Base-by-base conservation (phyloP, 2,329 filamentous ascomycete species). In the Hypoxylon sp. region DNA sequence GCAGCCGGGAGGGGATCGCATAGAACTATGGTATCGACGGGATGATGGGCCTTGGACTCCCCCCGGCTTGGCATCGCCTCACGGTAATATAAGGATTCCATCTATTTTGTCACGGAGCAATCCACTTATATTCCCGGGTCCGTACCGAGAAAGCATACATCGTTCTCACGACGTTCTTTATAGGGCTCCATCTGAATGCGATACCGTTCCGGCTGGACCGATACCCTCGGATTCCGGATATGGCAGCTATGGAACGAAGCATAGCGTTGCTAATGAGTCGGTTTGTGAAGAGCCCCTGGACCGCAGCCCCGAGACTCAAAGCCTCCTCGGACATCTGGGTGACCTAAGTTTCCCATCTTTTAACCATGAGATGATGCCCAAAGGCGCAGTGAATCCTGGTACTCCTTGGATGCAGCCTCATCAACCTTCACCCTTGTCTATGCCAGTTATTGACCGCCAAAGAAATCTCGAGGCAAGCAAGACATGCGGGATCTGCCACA, bases 171-270 rank as follows among this genome's bases (percentile, higher is more conserved):
- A n/a, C n/a, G n/a, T n/a, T n/a, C n/a, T n/a, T n/a, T n/a, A n/a
- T n/a, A n/a, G n/a, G n/a, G 60, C 70, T 21, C 64, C 71, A 5
- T 78, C 75, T 4, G 75, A 77, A 34, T 71, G 69, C 51, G 70
- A 69, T 35, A 75, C 71, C 3, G 41, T 67, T 31, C 62, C 70
- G 7, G 67, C 63, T n/a, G 56, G 57, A 12, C 59, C 55, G n/a
- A 38, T 65, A 11, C 65, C 68, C 11, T 72, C 71, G 2, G 78
- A 80, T 58, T 80, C 78, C 7, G 76, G 75, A 15, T 81, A 80
- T 55, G 75, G 69, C 49, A 74, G 74, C 40, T 71, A 70, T 46
- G 60, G 63, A 15, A 56, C 71, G 4, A 72, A 72, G 16, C 73
- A 67, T 17, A 79, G 78, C 55, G 68, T 74, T 40, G 71, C 71